Conservation (phyloP, 371 early-diverging fungal species). For the Zopfochytrium polystomum region DNA sequence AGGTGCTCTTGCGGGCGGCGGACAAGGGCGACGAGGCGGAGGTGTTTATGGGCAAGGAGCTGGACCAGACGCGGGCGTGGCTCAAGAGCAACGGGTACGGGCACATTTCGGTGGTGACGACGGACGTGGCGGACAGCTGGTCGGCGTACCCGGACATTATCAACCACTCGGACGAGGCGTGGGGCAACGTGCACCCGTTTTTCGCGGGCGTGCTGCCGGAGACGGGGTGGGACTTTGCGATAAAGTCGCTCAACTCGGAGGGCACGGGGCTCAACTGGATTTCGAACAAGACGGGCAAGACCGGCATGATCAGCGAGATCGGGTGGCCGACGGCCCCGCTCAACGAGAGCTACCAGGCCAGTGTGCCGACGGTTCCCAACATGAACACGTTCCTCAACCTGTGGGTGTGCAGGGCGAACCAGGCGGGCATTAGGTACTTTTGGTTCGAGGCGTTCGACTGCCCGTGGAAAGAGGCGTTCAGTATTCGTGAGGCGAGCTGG, state of each 20-base stretch:
- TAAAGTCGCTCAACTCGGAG: no score
- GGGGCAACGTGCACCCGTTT: no score
- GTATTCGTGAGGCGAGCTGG: slow-evolving; percentile 2
- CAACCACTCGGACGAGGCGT: no score
- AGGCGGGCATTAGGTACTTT: neutral
- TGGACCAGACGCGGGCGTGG: neutral
- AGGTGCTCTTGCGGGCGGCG: neutral
- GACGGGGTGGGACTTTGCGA: no score
- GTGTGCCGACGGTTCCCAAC: neutral
- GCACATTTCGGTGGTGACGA: neutral
- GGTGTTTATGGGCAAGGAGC: neutral
- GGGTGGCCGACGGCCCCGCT: neutral
- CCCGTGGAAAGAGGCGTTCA: neutral
- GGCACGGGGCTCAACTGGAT: no score
- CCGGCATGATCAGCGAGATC: neutral
- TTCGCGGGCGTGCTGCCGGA: neutral
- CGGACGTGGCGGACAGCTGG: no score
- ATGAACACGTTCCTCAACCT: neutral
- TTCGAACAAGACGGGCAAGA: neutral
- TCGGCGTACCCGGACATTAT: neutral
- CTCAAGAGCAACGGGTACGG: neutral
- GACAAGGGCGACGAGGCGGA: neutral
- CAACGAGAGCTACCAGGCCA: neutral
- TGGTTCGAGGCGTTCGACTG: no score
- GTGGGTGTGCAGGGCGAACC: neutral